Conservation (phyloP, 306 rosid species). For the Cucurbita moschata region DNA sequence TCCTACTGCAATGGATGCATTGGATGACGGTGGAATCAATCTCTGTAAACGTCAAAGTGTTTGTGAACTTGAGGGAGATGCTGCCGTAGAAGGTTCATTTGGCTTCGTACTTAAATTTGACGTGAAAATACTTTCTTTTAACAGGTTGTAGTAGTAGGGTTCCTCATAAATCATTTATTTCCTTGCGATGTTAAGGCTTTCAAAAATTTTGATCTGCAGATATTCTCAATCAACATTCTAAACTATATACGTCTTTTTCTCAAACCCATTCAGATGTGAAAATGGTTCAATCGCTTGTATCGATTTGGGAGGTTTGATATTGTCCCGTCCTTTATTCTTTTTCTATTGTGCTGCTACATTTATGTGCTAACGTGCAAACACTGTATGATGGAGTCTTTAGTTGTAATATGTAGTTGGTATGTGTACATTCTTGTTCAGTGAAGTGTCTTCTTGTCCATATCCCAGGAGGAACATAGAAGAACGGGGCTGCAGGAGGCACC, state of each 20-base stretch:
- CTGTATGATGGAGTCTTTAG: background rate
- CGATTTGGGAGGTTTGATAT: constrained; percentile 76
- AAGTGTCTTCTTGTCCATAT: constrained; percentile 2
- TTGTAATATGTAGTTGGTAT: background rate
- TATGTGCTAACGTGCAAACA: background rate
- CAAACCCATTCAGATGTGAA: constrained; percentile 58
- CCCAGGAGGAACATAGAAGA: constrained; percentile 63
- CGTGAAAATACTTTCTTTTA: background rate
- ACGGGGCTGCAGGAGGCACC: constrained; percentile 35
- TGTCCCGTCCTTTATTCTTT: background rate
- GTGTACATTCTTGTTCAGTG: constrained; percentile 5
- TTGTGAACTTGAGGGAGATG: constrained; percentile 88
- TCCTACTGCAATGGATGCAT: constrained; percentile 25
- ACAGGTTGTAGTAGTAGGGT: background rate
- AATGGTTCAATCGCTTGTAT: constrained; percentile 89
- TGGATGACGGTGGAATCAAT: constrained; percentile 20
- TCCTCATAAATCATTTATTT: background rate
- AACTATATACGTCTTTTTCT: constrained; percentile 70
- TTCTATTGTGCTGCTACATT: background rate
- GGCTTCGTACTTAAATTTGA: constrained; percentile 4
- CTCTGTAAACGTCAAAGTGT: constrained; percentile 52
- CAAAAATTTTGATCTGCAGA: constrained; percentile 34
- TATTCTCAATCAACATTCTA: constrained; percentile 54
- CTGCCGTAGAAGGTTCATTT: constrained; percentile 60
- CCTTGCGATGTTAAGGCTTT: background rate